Conservation (phyloP, 208 protist genomes). For the Blastocrithidia nonstop region DNA sequence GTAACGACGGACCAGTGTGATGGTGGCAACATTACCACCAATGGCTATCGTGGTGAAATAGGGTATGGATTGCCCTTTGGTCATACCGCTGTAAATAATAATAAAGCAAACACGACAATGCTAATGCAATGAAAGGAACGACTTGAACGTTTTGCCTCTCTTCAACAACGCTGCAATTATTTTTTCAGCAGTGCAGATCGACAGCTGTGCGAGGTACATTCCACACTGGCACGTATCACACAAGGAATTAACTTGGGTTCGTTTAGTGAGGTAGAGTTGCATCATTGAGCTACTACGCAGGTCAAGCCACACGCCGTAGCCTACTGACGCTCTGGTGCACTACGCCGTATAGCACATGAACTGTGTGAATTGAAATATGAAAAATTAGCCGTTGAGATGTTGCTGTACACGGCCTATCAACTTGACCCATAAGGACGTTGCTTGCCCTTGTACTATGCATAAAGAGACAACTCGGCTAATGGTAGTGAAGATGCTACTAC, state of each 20-base stretch:
- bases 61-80: too few relatives aligned
- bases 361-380: conserved; percentile 51
- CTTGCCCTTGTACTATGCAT: conserved; percentile 34
- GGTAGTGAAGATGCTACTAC: too few relatives aligned
- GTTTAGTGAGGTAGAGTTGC: conserved; percentile 28
- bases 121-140: too few relatives aligned
- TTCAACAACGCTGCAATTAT: conserved; percentile 65
- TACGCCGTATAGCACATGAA: conserved; percentile 61
- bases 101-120: too few relatives aligned
- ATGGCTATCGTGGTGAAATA: too few relatives aligned
- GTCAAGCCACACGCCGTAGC: conserved; percentile 37
- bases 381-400: conserved; percentile 46
- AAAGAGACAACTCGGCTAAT: conserved; percentile 6
- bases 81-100: too few relatives aligned
- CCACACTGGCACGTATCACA: conserved; percentile 43
- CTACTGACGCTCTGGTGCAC: conserved; percentile 64
- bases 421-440: conserved; percentile 49
- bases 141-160: conserved; percentile 25
- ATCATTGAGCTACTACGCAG: conserved; percentile 41
- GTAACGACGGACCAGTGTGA: too few relatives aligned
- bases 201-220: conserved; percentile 40
- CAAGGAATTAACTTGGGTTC: conserved; percentile 18
- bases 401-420: conserved; percentile 74
- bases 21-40: too few relatives aligned
- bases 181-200: conserved; percentile 60